Evolutionary conservation across 768 basidiomycete genomes (phyloP), one percentile per base, ranked within the genome.

Genomic region (Boletellus emodensis): DNA sequence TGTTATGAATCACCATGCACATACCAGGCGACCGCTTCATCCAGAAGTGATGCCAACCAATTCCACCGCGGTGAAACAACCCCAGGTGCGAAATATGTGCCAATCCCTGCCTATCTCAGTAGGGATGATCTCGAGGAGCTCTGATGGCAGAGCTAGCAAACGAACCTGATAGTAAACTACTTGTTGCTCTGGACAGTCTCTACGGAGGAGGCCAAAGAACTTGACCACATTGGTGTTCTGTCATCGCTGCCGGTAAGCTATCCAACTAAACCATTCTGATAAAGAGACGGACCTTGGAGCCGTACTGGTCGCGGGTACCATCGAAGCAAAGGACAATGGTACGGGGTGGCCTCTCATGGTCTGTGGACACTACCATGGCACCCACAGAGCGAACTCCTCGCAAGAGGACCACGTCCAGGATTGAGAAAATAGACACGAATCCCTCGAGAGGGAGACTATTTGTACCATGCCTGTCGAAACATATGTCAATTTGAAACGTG

Each of bases 11-110:
- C 20, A 14, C n/a, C n/a, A 13, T 14, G 13, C 11, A 56, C 76
- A 7, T 60, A 87, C 87, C 85, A 89, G 18, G 89, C 90, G 51
- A 89, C 67, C 0, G 85, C 88, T 44, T 78, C 66, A 57, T 91
- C 90, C 36, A 85, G 47, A 4, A 83, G 58, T 59, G 80, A 81
- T 6, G 85, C 87, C 0, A 69, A 56, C 78, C 81, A 78, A 42
- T 72, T 63, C 52, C 80, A 82, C 7, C 83, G 1, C 1, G 86
- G 84, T 0, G 79, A 76, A 18, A 89, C 82, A n/a, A 80, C 74
- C 0, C 86, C 84, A 1, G 87, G 84, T 28, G 72, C 72, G 72
- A 82, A 70, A 67, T 78, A 77, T 0, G 72, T 73, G 8, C 74
- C 75, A 11, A 81, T 51, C 17, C 79, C 79, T 14, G 75, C 67